Evolutionary conservation across 805 yeast genomes (phyloP).

Genomic region (Kluyveromyces dobzhanskii): DNA sequence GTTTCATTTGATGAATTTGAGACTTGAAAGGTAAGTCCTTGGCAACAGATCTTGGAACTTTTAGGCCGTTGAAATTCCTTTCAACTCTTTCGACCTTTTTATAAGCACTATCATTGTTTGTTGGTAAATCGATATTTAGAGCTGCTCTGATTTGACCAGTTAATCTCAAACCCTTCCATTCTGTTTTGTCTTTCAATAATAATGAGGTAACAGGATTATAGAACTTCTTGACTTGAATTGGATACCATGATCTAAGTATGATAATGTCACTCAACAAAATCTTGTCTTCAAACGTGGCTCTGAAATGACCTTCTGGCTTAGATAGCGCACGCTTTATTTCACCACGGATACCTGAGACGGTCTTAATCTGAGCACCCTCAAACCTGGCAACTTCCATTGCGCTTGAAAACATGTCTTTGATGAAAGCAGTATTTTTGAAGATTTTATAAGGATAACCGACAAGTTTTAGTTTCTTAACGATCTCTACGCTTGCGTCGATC

Average conservation of each 20-base stretch:
- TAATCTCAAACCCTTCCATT: slow-evolving; percentile 95
- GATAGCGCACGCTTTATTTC: slow-evolving; percentile 92
- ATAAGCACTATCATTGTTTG: slow-evolving; percentile 42
- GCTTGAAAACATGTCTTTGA: slow-evolving; percentile 91
- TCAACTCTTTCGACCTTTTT: slow-evolving; percentile 74
- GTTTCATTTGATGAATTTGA: slow-evolving; percentile 81
- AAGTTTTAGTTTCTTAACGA: slow-evolving; percentile 89
- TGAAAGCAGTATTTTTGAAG: slow-evolving; percentile 92
- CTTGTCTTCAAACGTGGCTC: slow-evolving; percentile 97
- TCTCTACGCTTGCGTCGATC: slow-evolving; percentile 79
- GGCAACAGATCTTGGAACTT: slow-evolving; percentile 74
- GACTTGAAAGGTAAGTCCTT: slow-evolving; percentile 83
- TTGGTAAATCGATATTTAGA: slow-evolving; percentile 54
- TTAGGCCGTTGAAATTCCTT: slow-evolving; percentile 79
- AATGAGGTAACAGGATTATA: slow-evolving; percentile 95
- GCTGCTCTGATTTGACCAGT: slow-evolving; percentile 92
- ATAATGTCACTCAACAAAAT: slow-evolving; percentile 83
- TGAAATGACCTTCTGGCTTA: slow-evolving; percentile 88
- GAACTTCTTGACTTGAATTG: slow-evolving; percentile 80
- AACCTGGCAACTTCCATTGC: slow-evolving; percentile 93
- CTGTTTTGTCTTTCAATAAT: slow-evolving; percentile 62
- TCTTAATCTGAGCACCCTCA: slow-evolving; percentile 95
- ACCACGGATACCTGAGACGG: slow-evolving; percentile 96
- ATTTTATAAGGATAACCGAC: slow-evolving; percentile 94
- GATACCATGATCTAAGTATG: slow-evolving; percentile 93